phyloP scores from a whole-genome alignment of 2,329 filamentous ascomycete genomes.

The Myriangium duriaei region DNA sequence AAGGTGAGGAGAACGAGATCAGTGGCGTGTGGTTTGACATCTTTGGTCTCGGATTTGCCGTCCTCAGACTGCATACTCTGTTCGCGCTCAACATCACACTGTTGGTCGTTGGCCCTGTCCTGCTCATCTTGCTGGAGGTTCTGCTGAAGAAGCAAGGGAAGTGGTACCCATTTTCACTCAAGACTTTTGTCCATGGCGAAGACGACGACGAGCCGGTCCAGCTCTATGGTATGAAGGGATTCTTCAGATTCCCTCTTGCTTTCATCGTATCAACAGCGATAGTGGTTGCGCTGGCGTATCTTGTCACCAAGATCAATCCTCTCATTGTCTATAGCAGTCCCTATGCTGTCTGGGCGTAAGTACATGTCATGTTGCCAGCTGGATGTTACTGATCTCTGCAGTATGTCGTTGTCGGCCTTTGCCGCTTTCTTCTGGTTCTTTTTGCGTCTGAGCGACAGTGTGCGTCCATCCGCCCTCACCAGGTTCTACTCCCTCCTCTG shows the following conservation, averaged over 20 bases:
- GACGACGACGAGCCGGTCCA: constrained; percentile 46
- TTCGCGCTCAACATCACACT: constrained; percentile 81
- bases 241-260: constrained; percentile 72
- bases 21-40: constrained; percentile 85
- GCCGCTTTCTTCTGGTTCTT: constrained; percentile 74
- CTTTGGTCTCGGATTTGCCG: constrained; percentile 65
- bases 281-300: constrained; percentile 59
- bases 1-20: constrained; percentile 45
- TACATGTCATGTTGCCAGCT: neutral
- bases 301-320: constrained; percentile 75
- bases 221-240: constrained; percentile 66
- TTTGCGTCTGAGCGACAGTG: constrained; percentile 62
- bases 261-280: constrained; percentile 54
- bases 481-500: constrained; percentile 71
- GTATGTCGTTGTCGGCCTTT: constrained; percentile 73
- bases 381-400: constrained; percentile 16
- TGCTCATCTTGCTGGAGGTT: constrained; percentile 56
- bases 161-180: constrained; percentile 74
- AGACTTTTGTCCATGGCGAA: constrained; percentile 47
- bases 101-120: constrained; percentile 65
- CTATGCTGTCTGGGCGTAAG: constrained; percentile 63
- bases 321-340: constrained; percentile 81
- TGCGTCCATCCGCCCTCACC: constrained; percentile 75
- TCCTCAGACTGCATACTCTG: constrained; percentile 68
- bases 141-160: constrained; percentile 61